A percentile compares a stretch with the other conserved stretches of the same genome.
Evolutionary conservation across 1,284 basidiomycete species (phyloP).

Genomic region (Lentinula novae-zelandiae): DNA sequence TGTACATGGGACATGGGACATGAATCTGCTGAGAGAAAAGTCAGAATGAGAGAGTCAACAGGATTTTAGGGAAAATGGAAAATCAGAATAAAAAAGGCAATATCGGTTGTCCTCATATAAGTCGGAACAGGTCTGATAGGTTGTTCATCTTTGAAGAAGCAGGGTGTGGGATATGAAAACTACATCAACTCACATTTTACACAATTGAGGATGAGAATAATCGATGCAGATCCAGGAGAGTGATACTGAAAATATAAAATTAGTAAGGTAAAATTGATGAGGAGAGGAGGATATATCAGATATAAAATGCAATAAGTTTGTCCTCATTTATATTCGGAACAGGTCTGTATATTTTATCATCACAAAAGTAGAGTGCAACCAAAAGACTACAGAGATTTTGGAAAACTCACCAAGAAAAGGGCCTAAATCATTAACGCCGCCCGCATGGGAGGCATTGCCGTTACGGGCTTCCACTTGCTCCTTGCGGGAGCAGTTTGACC

Average conservation of each 20-base stretch:
- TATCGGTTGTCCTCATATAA: slow-evolving; percentile 31
- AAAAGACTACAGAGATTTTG: slow-evolving; percentile 21
- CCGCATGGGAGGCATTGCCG: slow-evolving; percentile 54
- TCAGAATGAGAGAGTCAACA: not conserved
- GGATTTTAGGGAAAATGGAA: not conserved
- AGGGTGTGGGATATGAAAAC: not conserved
- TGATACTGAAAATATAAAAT: not conserved
- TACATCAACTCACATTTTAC: slow-evolving; percentile 6
- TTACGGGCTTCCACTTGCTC: slow-evolving; percentile 48
- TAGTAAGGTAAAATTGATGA: not conserved
- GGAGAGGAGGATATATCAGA: slow-evolving; percentile 13
- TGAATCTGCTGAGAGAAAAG: not conserved
- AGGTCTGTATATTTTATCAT: slow-evolving; percentile 52
- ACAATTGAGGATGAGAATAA: not conserved
- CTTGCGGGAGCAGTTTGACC: slow-evolving; percentile 49
- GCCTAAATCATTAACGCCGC: slow-evolving; percentile 22
- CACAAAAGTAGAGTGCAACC: slow-evolving; percentile 18
- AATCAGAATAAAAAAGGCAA: slow-evolving; percentile 39
- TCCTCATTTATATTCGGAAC: slow-evolving; percentile 44
- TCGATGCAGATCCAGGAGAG: not conserved
- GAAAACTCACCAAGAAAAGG: slow-evolving; percentile 22
- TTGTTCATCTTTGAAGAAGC: slow-evolving; percentile 26
- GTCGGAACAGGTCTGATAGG: slow-evolving; percentile 42
- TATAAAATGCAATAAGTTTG: slow-evolving; percentile 29
- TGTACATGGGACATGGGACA: not conserved